Evolutionary conservation across 306 rosid genomes (phyloP).

Genomic region (Alnus rubra): DNA sequence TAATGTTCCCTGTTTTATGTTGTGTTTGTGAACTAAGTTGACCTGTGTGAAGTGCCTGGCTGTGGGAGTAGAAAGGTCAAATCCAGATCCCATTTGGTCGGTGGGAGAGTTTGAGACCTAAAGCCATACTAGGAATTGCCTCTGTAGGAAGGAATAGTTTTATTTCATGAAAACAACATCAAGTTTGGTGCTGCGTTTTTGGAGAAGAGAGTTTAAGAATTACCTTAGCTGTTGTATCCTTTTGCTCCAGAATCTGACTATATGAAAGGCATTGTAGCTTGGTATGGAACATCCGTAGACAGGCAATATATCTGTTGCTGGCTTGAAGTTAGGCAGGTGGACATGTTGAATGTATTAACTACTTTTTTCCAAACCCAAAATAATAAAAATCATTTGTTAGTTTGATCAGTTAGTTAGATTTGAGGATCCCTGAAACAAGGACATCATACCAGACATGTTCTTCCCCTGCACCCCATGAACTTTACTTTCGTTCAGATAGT

Average conservation of each 20-base stretch:
- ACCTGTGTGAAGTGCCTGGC: neutral
- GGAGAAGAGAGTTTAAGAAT: neutral
- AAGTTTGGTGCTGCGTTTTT: neutral
- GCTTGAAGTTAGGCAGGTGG: neutral
- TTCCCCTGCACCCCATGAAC: neutral
- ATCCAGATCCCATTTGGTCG: neutral
- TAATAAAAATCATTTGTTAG: neutral
- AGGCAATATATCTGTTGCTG: neutral
- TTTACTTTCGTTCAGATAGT: neutral
- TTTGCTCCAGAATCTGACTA: neutral
- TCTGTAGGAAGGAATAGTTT: neutral
- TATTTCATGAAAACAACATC: neutral
- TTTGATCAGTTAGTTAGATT: neutral
- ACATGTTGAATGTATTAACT: neutral
- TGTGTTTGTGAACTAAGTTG: slow-evolving; percentile 1
- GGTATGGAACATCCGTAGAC: neutral
- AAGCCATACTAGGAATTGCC: neutral
- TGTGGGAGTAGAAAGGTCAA: neutral
- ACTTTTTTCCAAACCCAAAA: neutral
- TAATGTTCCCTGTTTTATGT: slow-evolving; percentile 3
- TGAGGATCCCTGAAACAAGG: neutral
- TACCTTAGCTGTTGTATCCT: neutral
- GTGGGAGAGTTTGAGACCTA: neutral
- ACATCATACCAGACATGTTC: neutral
- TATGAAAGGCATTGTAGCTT: neutral